Base-by-base conservation (phyloP, 2,329 filamentous ascomycete genomes). In the Nakataea oryzae region DNA sequence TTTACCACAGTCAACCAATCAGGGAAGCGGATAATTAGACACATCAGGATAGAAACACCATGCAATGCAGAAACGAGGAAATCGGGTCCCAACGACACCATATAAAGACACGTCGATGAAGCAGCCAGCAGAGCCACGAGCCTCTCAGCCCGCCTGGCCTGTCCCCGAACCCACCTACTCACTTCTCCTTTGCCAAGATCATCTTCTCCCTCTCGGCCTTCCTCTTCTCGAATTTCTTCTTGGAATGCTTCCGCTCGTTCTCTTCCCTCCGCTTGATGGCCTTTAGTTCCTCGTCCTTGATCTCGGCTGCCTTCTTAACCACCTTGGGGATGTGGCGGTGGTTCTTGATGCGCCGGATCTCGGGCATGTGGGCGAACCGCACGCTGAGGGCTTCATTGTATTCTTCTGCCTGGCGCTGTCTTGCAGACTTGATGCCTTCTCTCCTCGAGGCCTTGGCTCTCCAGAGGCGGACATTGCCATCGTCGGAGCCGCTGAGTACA, bases 221-320 rank as follows among this genome's bases (percentile, higher is more conserved):
- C 78, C 85, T 85, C 67, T 75, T 70, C 32, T 69, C 80, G 68
- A 88, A 85, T 69, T 91, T 88, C 79, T 95, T 93, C 79, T 89
- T 91, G 63, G 86, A 89, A 74, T 99, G 93, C 74, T 90, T 91
- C 67, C 95, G 84, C 76, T 96, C 90, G 72, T 99, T 99, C 80
- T 99, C 95, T 70, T 96, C 90, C 68, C 87, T 87, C 69, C 91
- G 82, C 85, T 96, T 96, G 74, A 97, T 89, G 41, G 90, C 85
- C 74, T 86, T 86, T 69, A 97, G 74, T 75, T 97, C 95, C 71
- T 96, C 91, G 63, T 79, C 78, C 85, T 99, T 99, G 77, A 97
- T 97, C 79, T 96, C 90, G 59, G 83, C 86, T 4, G 93, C 93
- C 84, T 97, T 97, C 87, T 96, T 97, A 67, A 97, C 86, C 63